A percentile compares a stretch with the other conserved stretches of the same genome.
These are phyloP conservation scores for Yamadazyma akitaensis DNA, from an alignment of 805 yeast genomes.

Conservation along the genomic window DNA sequence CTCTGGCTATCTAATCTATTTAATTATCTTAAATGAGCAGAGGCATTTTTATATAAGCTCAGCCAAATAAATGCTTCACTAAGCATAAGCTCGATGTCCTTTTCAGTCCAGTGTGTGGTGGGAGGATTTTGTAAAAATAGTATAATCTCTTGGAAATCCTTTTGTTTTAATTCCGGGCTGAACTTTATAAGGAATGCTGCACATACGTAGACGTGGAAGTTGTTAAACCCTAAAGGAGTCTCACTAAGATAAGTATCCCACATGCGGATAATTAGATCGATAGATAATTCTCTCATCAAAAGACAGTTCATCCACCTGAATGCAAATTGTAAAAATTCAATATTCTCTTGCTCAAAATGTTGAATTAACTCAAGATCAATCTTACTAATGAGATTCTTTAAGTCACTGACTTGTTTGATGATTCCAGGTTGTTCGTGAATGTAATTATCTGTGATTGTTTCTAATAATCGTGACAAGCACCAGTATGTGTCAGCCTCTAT, in stretches of 20 bases:
- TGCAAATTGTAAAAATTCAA: slow-evolving; percentile 94
- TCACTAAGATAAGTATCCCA: slow-evolving; percentile 94
- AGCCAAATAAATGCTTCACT: slow-evolving; percentile 99
- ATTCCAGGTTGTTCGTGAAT: slow-evolving; percentile 99
- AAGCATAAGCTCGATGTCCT: slow-evolving; percentile 84
- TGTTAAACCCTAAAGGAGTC: slow-evolving; percentile 75
- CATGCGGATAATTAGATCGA: slow-evolving; percentile 81
- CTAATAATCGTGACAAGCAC: slow-evolving; percentile 89
- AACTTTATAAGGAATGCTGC: slow-evolving; percentile 93
- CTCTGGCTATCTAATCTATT: slow-evolving; percentile 4
- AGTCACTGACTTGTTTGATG: slow-evolving; percentile 79
- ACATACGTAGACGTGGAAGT: slow-evolving; percentile 94
- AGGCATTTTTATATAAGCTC: slow-evolving; percentile 81
- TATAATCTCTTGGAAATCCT: slow-evolving; percentile 94
- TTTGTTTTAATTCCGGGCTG: slow-evolving; percentile 68
- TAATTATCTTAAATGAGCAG: slow-evolving; percentile 62
- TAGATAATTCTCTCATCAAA: slow-evolving; percentile 86
- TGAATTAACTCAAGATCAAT: slow-evolving; percentile 71
- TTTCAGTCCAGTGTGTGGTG: slow-evolving; percentile 79
- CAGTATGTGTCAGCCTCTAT: slow-evolving; percentile 96
- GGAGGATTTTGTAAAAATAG: slow-evolving; percentile 90
- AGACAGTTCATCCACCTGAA: slow-evolving; percentile 99
- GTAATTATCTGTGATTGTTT: slow-evolving; percentile 94
- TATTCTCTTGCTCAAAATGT: slow-evolving; percentile 76
- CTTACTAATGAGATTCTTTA: slow-evolving; percentile 71